These are phyloP conservation scores for Cyberlindnera subsufficiens DNA, from an alignment of 805 yeast genomes.

Conservation along the genomic window DNA sequence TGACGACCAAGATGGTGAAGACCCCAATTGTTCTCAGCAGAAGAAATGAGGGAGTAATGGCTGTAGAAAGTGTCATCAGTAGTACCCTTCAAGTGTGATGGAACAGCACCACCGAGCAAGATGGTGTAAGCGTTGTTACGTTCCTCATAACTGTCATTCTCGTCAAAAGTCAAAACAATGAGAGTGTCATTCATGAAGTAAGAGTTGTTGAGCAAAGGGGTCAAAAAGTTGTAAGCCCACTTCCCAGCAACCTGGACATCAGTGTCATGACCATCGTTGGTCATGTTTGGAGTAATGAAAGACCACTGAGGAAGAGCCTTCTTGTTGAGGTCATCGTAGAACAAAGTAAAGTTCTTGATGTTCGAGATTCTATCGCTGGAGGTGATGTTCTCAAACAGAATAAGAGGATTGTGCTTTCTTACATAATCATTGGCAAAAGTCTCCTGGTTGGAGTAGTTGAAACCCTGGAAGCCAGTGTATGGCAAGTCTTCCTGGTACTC, in stretches of 20 bases:
- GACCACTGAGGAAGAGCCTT: conserved; percentile 45
- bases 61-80: conserved; percentile 42
- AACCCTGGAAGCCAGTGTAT: conserved; percentile 46
- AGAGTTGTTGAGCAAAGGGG: conserved; percentile 36
- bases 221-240: conserved; percentile 41
- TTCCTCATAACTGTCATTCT: conserved; percentile 36
- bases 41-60: conserved; percentile 46
- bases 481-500: conserved; percentile 50
- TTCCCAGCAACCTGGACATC: conserved; percentile 40
- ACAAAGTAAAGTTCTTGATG: conserved; percentile 43
- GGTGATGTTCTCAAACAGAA: conserved; percentile 34
- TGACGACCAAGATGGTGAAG: conserved; percentile 44
- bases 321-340: conserved; percentile 33
- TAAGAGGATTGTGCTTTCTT: conserved; percentile 47
- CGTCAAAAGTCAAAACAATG: conserved; percentile 45
- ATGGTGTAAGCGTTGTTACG: conserved; percentile 41
- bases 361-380: conserved; percentile 32
- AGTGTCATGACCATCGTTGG: conserved; percentile 47
- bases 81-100: conserved; percentile 32
- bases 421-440: conserved; percentile 39
- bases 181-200: conserved; percentile 41
- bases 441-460: conserved; percentile 25
- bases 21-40: conserved; percentile 46
- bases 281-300: conserved; percentile 49
- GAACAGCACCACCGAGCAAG: conserved; percentile 42